Conservation (phyloP, 192 early-diverging fungal genomes). For the Umbelopsis isabellina region DNA sequence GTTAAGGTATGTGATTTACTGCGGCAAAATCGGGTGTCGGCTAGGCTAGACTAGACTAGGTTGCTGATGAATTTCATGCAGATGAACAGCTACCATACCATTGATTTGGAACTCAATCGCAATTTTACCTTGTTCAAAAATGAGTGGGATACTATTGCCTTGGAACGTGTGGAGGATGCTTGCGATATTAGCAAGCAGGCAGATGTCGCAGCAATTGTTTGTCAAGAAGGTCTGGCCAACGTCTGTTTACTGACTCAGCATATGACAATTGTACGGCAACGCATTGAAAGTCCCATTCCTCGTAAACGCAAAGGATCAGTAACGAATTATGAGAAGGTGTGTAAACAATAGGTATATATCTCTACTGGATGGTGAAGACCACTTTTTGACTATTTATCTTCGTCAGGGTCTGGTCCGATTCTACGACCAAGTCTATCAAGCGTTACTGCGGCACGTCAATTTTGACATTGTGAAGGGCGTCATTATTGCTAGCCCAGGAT, state of each 20-base stretch:
- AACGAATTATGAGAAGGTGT: constrained; percentile 86
- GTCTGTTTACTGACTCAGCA: constrained; percentile 91
- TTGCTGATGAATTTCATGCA: constrained; percentile 25
- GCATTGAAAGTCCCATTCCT: constrained; percentile 91
- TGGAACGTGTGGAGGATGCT: constrained; percentile 86
- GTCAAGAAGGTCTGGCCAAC: constrained; percentile 89
- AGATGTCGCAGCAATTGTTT: constrained; percentile 90
- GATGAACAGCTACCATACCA: constrained; percentile 92
- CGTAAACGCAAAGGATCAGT: constrained; percentile 90
- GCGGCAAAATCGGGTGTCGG: not conserved
- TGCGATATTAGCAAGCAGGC: constrained; percentile 90
- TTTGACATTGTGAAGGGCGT: constrained; percentile 95
- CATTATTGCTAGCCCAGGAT: constrained; percentile 95
- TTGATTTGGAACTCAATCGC: constrained; percentile 90
- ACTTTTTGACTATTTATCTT: not conserved
- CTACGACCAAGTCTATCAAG: constrained; percentile 90
- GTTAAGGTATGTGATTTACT: constrained; percentile 69
- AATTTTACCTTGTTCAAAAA: constrained; percentile 86
- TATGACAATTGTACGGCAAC: constrained; percentile 94
- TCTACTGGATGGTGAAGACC: too few relatives aligned
- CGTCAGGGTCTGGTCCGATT: constrained; percentile 72
- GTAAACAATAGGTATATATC: not conserved
- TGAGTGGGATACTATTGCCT: constrained; percentile 92
- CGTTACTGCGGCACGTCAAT: constrained; percentile 85
- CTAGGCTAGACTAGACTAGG: not conserved